Conservation (phyloP, 345 rosid genomes). For the Turnera subulata region DNA sequence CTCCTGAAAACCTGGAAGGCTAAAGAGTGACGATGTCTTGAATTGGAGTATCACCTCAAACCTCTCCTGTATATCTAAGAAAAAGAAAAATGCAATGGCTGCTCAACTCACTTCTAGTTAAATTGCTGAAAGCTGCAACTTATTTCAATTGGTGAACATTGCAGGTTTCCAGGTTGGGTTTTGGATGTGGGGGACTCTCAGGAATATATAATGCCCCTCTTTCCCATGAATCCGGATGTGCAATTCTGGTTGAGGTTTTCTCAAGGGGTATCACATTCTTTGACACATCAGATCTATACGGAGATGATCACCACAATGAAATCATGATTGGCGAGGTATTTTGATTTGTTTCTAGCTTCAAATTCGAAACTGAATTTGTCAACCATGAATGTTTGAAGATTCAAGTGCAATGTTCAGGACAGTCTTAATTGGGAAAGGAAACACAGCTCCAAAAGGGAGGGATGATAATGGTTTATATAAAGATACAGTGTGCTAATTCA, state of each 20-base stretch:
- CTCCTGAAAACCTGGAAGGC: too few relatives aligned
- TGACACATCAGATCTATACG: conserved; percentile 42
- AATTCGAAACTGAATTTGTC: not conserved
- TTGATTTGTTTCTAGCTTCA: too few relatives aligned
- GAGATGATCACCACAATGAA: conserved; percentile 40
- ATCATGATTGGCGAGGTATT: conserved; percentile 46
- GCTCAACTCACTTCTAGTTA: not conserved
- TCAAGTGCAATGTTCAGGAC: too few relatives aligned
- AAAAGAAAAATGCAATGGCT: not conserved
- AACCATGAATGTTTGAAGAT: too few relatives aligned
- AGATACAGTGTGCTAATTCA: too few relatives aligned
- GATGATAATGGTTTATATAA: not conserved
- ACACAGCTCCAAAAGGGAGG: not conserved
- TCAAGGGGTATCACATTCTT: conserved; percentile 44
- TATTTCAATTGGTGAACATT: not conserved
- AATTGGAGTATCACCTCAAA: too few relatives aligned
- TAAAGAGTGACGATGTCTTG: too few relatives aligned
- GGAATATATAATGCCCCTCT: conserved; percentile 41
- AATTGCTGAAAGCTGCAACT: not conserved
- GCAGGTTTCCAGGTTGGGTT: conserved; percentile 47
- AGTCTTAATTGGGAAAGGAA: not conserved
- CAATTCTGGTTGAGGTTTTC: conserved; percentile 33
- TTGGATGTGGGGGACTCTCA: conserved; percentile 48
- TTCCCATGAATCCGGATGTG: conserved; percentile 44
- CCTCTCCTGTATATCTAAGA: too few relatives aligned